Evolutionary conservation across 352 stramenopile genomes (phyloP).

Genomic region (Globisporangium heterothallicum): DNA sequence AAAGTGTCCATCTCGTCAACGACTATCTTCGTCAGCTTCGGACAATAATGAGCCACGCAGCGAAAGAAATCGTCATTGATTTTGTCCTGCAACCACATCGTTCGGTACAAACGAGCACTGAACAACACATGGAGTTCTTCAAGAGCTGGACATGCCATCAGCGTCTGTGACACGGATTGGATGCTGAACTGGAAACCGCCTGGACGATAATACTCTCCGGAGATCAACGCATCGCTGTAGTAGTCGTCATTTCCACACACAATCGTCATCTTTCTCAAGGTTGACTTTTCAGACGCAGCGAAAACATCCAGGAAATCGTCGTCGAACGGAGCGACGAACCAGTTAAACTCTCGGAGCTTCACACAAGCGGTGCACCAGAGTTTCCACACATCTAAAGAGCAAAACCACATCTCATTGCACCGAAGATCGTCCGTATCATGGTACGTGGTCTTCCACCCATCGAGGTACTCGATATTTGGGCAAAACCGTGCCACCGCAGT

Average conservation of each 20-base stretch:
- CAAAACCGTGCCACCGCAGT: slow-evolving; percentile 9
- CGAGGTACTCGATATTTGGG: slow-evolving; percentile 16
- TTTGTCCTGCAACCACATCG: neutral
- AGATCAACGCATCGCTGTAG: neutral
- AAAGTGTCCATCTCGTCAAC: neutral
- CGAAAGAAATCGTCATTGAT: neutral
- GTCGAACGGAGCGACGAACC: neutral
- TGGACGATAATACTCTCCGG: neutral
- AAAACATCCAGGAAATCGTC: slow-evolving; percentile 3
- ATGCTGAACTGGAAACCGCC: neutral
- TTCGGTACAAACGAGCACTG: neutral
- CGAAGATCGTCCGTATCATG: slow-evolving; percentile 2
- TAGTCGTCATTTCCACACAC: neutral
- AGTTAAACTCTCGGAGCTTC: slow-evolving; percentile 6
- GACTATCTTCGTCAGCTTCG: neutral
- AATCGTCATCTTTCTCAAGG: neutral
- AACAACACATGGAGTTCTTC: slow-evolving; percentile 11
- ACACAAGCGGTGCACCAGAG: neutral
- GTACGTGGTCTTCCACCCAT: slow-evolving; percentile 17
- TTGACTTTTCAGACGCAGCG: neutral
- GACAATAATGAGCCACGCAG: neutral
- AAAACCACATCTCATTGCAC: slow-evolving; percentile 9
- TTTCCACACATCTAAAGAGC: neutral
- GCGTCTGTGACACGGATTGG: neutral
- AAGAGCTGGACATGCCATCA: slow-evolving; percentile 8